phyloP scores from a whole-genome alignment of 1,284 basidiomycete genomes.

The Sporisorium scitamineum region DNA sequence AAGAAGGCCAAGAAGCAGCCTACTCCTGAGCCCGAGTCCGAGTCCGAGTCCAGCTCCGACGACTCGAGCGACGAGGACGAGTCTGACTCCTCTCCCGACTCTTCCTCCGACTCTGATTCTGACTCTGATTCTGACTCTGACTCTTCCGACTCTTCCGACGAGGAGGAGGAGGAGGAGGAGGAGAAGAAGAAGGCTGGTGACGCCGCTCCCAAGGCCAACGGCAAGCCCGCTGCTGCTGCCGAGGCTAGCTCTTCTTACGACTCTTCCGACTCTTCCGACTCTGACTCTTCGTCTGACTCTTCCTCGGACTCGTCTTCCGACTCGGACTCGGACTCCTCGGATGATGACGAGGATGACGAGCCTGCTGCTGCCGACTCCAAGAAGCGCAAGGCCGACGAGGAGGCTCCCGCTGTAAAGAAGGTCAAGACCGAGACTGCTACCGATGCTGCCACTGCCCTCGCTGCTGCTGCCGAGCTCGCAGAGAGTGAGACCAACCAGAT shows the following conservation, averaged over 20 bases:
- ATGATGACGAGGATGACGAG: slow-evolving; percentile 66
- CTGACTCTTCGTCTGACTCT: slow-evolving; percentile 22
- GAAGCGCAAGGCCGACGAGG: slow-evolving; percentile 88
- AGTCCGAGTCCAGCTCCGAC: slow-evolving; percentile 18
- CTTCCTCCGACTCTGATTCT: slow-evolving; percentile 2
- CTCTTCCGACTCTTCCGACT: slow-evolving; percentile 34
- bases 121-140: slow-evolving; percentile 10
- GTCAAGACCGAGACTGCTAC: slow-evolving; percentile 75
- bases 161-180: slow-evolving; percentile 47
- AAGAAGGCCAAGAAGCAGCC: slow-evolving; percentile 53
- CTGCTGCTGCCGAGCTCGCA: slow-evolving; percentile 66
- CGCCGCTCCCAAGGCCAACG: slow-evolving; percentile 48
- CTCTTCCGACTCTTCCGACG: slow-evolving; percentile 18
- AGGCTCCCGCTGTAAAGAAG: slow-evolving; percentile 81
- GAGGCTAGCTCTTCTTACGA: slow-evolving; percentile 29
- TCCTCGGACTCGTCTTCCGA: slow-evolving; percentile 32
- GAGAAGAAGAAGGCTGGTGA: too few species aligned
- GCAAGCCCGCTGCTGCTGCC: slow-evolving; percentile 39
- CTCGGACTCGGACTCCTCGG: slow-evolving; percentile 39
- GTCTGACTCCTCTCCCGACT: slow-evolving; percentile 5
- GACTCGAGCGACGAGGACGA: slow-evolving; percentile 26
- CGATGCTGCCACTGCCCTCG: slow-evolving; percentile 55
- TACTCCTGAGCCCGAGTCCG: slow-evolving; percentile 45
- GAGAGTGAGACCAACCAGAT: slow-evolving; percentile 78
- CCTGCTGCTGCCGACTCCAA: slow-evolving; percentile 63